phyloP scores from a whole-genome alignment of 169 alveolate genomes.

The Eimeria tenella region DNA sequence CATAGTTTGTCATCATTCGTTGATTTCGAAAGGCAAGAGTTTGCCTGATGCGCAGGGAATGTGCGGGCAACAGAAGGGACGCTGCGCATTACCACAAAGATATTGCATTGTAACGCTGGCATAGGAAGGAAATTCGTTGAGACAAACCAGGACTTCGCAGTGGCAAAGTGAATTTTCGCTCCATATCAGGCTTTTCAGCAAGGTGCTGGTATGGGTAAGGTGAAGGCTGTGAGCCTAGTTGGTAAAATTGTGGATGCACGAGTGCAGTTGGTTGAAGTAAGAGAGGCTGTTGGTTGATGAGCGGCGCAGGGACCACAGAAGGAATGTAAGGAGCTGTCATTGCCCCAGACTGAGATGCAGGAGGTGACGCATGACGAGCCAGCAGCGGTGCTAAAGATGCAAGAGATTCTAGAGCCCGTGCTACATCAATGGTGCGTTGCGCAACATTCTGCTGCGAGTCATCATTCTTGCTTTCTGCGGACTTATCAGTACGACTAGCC shows the following conservation, averaged over 20 bases:
- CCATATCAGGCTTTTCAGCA: neutral
- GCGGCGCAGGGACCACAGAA: slow-evolving; percentile 46
- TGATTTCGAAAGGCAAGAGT: no score
- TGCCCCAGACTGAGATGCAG: neutral
- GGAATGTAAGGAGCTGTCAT: slow-evolving; percentile 18
- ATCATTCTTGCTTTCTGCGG: slow-evolving; percentile 11
- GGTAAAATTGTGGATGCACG: slow-evolving; percentile 23
- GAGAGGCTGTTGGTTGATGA: slow-evolving; percentile 54
- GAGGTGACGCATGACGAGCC: neutral
- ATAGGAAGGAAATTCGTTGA: neutral
- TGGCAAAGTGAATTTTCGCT: neutral
- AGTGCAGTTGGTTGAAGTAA: slow-evolving; percentile 54
- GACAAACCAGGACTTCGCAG: neutral
- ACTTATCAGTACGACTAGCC: neutral
- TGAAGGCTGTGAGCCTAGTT: neutral
- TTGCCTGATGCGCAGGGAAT: no score
- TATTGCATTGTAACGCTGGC: neutral
- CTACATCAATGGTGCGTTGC: slow-evolving; percentile 26
- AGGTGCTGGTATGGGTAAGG: slow-evolving; percentile 12
- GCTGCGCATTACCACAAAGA: no score
- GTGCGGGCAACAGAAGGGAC: no score
- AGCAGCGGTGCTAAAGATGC: slow-evolving; percentile 35
- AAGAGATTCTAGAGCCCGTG: slow-evolving; percentile 41
- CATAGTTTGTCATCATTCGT: no score
- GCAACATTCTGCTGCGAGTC: neutral